phyloP scores from a whole-genome alignment of 495 filamentous ascomycete species.

The Cercophora sp. region DNA sequence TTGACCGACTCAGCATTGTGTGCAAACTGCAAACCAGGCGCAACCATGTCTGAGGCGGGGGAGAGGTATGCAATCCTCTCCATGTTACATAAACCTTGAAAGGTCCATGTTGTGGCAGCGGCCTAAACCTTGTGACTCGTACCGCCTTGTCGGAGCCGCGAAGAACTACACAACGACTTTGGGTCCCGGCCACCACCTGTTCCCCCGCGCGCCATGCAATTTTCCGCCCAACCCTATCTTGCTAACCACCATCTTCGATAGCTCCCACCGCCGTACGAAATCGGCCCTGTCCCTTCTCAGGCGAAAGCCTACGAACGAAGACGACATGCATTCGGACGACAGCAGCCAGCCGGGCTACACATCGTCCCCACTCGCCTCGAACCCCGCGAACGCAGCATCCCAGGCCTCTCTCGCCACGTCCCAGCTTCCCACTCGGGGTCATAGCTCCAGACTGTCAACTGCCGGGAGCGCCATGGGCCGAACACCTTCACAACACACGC shows the following conservation, averaged over 20 bases:
- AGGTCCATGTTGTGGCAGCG: too few relatives aligned
- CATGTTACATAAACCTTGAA: too few relatives aligned
- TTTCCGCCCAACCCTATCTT: too few relatives aligned
- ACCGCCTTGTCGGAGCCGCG: too few relatives aligned
- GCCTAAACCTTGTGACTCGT: too few relatives aligned
- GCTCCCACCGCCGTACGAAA: constrained; percentile 50
- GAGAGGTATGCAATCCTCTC: constrained; percentile 33
- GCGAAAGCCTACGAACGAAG: constrained; percentile 40
- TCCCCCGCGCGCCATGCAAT: too few relatives aligned
- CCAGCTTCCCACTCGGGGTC: constrained; percentile 33
- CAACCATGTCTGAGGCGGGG: constrained; percentile 41
- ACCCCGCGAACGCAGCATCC: constrained; percentile 30
- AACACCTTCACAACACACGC: constrained; percentile 28
- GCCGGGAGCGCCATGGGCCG: constrained; percentile 33
- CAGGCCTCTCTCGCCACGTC: constrained; percentile 29
- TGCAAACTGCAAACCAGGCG: not conserved
- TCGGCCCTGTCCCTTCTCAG: constrained; percentile 48
- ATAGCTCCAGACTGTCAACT: constrained; percentile 41
- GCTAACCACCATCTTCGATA: constrained; percentile 19
- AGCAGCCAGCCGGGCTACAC: constrained; percentile 28
- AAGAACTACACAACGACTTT: too few relatives aligned
- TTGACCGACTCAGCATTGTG: constrained; percentile 5
- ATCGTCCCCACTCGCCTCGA: constrained; percentile 25
- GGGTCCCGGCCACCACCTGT: too few relatives aligned
- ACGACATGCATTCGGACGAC: constrained; percentile 42